Conservation (phyloP, 169 alveolate genomes). For the Besnoitia besnoiti region DNA sequence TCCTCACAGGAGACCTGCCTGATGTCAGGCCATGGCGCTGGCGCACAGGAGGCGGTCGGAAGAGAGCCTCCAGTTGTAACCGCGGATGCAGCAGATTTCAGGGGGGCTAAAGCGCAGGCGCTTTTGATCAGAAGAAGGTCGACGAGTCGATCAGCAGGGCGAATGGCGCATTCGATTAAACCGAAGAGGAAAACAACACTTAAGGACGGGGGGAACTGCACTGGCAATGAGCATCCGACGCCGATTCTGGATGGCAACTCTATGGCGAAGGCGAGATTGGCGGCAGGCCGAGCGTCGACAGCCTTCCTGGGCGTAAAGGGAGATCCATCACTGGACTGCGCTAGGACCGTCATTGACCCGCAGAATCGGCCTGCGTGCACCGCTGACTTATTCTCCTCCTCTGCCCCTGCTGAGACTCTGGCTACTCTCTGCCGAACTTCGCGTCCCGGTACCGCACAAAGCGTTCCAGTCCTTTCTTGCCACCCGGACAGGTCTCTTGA, state of each 20-base stretch:
- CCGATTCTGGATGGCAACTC: neutral
- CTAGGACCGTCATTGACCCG: too few species aligned
- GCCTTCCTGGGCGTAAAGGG: neutral
- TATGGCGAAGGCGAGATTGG: neutral
- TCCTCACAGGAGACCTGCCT: too few species aligned
- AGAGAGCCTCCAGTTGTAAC: too few species aligned
- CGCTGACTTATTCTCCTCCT: too few species aligned
- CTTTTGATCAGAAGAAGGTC: neutral
- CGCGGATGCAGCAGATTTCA: too few species aligned
- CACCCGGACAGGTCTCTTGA: too few species aligned
- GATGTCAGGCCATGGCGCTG: too few species aligned
- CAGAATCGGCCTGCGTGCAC: too few species aligned
- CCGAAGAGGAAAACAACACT: neutral
- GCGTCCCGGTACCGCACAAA: neutral
- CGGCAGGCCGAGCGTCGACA: neutral
- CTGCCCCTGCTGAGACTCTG: too few species aligned
- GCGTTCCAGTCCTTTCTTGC: too few species aligned
- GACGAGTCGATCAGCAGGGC: neutral
- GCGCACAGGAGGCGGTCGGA: too few species aligned
- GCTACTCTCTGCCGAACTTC: neutral
- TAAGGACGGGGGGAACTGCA: neutral
- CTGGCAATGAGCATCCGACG: neutral
- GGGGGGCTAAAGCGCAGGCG: too few species aligned
- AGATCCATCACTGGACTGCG: neutral
- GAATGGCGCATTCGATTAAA: neutral